Base-by-base conservation (phyloP, 1,284 basidiomycete species). In the Xerocomus amazonicus region DNA sequence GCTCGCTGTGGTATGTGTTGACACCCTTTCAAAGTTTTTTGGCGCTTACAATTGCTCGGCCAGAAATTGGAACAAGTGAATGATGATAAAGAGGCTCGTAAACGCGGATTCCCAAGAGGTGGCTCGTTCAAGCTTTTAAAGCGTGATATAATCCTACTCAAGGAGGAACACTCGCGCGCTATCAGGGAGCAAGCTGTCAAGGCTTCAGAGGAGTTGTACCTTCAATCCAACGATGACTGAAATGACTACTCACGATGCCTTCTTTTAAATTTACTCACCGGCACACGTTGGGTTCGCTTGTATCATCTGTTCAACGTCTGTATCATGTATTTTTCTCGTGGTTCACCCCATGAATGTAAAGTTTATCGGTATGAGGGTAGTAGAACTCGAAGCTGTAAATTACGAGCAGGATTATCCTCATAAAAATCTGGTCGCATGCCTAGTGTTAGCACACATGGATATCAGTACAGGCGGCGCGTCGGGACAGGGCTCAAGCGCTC, bases 71-170 rank as follows among this genome's bases (percentile, higher is more conserved):
- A 73, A 35, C 68, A 76, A 17, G 65, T 87, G 17, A 67, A 76
- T 3, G 78, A 86, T 48, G 72, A 76, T 6, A 70, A 67, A 12
- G 71, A 83, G 51, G 77, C 80, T 7, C 73, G 78, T 50, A 74
- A 77, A 54, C 78, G 80, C 39, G 83, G 84, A 8, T 87, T 88
- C 69, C 74, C 74, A 26, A 73, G 78, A 28, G 78, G 76, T 6
- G 76, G 74, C 31, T 73, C 78, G 4, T 87, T 86, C 72, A 77
- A 78, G 60, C 73, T 81, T 38, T 63, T 90, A 51, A 73, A 81
- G 52, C 70, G 69, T 19, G 82, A 90, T 58, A 76, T 90, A 50
- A 66, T 85, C 4, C 68, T 90, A 9, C 75, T 79, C 12, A 81
- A 80, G 2, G 71, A 75, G 26, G 77, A 58, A 26, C 66, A 66